These are phyloP conservation scores for Westerdykella ornata DNA, from an alignment of 2,329 filamentous ascomycete genomes.

Conservation along the genomic window DNA sequence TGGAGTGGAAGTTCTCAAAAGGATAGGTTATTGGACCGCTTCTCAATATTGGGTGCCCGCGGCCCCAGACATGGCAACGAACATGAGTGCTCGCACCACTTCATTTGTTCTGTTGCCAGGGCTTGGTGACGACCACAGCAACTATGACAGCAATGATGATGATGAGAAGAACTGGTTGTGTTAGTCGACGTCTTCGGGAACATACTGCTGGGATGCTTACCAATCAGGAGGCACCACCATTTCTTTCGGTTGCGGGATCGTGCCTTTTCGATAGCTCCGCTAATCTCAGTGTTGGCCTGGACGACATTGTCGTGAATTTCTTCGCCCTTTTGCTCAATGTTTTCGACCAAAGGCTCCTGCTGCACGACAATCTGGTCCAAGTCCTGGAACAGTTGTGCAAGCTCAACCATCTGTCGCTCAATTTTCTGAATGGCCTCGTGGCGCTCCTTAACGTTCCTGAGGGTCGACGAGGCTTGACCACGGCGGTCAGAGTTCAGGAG, in stretches of 20 bases:
- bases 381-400: constrained; percentile 82
- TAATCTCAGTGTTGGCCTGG: constrained; percentile 78
- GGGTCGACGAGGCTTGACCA: constrained; percentile 71
- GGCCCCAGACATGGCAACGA: no score
- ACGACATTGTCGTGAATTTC: constrained; percentile 78
- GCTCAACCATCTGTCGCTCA: constrained; percentile 79
- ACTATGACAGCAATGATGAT: constrained; percentile 30
- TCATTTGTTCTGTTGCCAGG: constrained; percentile 20
- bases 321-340: constrained; percentile 82
- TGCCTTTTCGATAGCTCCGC: constrained; percentile 73
- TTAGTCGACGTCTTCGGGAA: not conserved
- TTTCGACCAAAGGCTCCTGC: constrained; percentile 71
- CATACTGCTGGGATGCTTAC: constrained; percentile 41
- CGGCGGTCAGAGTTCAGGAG: constrained; percentile 74
- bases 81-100: no score
- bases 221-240: constrained; percentile 86
- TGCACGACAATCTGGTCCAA: constrained; percentile 79
- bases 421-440: constrained; percentile 88
- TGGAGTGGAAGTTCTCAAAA: not conserved
- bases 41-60: no score
- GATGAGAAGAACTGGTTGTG: constrained; percentile 1
- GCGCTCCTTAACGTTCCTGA: constrained; percentile 73
- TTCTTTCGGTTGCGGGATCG: constrained; percentile 70
- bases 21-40: not conserved
- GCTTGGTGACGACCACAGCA: constrained; percentile 27